Evolutionary conservation across 2,329 filamentous ascomycete species (phyloP).

Genomic region (Parastagonospora avenae): DNA sequence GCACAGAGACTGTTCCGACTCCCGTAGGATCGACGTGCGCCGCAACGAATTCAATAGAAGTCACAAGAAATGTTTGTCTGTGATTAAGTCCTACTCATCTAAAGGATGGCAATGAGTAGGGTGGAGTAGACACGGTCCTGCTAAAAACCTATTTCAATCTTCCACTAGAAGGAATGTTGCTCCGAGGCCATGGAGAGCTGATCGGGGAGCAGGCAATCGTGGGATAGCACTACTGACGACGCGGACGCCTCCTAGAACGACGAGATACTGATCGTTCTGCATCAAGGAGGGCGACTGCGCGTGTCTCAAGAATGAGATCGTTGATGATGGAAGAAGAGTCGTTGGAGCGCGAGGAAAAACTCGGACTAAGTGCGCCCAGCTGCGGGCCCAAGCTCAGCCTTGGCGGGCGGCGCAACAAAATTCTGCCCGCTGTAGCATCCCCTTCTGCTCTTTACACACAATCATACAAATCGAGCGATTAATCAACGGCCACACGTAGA

Average conservation of each 20-base stretch:
- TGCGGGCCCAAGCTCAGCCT: slow-evolving; percentile 17
- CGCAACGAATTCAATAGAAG: not conserved
- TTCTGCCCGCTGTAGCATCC: slow-evolving; percentile 11
- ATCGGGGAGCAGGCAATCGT: slow-evolving; percentile 59
- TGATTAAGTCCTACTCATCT: slow-evolving; percentile 54
- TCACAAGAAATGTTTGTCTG: slow-evolving; percentile 50
- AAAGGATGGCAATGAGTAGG: slow-evolving; percentile 50
- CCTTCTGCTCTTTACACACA: slow-evolving; percentile 43
- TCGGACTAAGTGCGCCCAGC: slow-evolving; percentile 5
- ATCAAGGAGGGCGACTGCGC: slow-evolving; percentile 1
- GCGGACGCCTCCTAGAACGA: slow-evolving; percentile 18
- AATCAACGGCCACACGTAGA: slow-evolving; percentile 51
- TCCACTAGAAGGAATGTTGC: slow-evolving; percentile 58
- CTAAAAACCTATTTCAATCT: slow-evolving; percentile 58
- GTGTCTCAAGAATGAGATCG: slow-evolving; percentile 9
- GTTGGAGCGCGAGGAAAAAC: slow-evolving; percentile 10
- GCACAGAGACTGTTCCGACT: too few relatives aligned
- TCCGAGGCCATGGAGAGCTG: slow-evolving; percentile 52
- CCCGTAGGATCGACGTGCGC: not conserved
- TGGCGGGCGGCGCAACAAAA: slow-evolving; percentile 24
- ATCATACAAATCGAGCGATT: slow-evolving; percentile 50
- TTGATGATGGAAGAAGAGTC: slow-evolving; percentile 4
- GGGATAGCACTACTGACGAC: slow-evolving; percentile 31
- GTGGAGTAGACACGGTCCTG: slow-evolving; percentile 61
- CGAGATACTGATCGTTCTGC: slow-evolving; percentile 19